phyloP scores from a whole-genome alignment of 192 early-diverging fungal genomes.

The Irineochytrium annulatum region DNA sequence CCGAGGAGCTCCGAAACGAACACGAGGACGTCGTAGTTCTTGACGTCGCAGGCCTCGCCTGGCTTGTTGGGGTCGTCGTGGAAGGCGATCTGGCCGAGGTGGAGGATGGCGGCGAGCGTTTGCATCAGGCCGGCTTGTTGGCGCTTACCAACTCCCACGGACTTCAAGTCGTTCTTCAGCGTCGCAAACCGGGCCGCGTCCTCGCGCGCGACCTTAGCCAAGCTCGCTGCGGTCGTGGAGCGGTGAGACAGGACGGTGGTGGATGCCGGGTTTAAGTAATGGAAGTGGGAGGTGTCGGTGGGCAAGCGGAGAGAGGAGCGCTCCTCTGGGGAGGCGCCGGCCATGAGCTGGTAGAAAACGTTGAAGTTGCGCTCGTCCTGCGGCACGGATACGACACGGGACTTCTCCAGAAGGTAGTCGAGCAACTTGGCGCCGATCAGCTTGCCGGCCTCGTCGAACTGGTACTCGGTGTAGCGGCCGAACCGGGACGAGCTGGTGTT shows the following conservation, averaged over 20 bases:
- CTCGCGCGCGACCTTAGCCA: conserved; percentile 18
- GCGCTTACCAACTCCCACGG: conserved; percentile 60
- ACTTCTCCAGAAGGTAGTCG: conserved; percentile 84
- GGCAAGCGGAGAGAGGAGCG: conserved; percentile 59
- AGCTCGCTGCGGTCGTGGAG: conserved; percentile 4
- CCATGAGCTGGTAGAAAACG: conserved; percentile 91
- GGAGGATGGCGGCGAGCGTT: conserved; percentile 81
- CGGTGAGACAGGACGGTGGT: conserved; percentile 1
- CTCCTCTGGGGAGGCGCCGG: conserved; percentile 77
- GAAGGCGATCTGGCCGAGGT: conserved; percentile 88
- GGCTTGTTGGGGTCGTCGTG: conserved; percentile 56
- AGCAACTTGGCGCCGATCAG: conserved; percentile 77
- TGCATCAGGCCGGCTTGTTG: conserved; percentile 77
- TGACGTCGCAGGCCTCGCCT: conserved; percentile 71
- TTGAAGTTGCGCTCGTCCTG: conserved; percentile 83
- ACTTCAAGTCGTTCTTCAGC: conserved; percentile 76
- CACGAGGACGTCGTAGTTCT: conserved; percentile 69
- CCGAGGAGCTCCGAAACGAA: conserved; percentile 76
- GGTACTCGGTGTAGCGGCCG: conserved; percentile 81
- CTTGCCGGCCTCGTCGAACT: conserved; percentile 81
- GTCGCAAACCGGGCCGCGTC: conserved; percentile 61
- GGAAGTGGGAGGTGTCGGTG: conserved; percentile 46
- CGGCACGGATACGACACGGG: conserved; percentile 57
- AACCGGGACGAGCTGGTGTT: conserved; percentile 70
- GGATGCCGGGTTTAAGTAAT: conserved; percentile 30